Base-by-base conservation (phyloP, 2,329 filamentous ascomycete genomes). In the Hypoxylon sp. region DNA sequence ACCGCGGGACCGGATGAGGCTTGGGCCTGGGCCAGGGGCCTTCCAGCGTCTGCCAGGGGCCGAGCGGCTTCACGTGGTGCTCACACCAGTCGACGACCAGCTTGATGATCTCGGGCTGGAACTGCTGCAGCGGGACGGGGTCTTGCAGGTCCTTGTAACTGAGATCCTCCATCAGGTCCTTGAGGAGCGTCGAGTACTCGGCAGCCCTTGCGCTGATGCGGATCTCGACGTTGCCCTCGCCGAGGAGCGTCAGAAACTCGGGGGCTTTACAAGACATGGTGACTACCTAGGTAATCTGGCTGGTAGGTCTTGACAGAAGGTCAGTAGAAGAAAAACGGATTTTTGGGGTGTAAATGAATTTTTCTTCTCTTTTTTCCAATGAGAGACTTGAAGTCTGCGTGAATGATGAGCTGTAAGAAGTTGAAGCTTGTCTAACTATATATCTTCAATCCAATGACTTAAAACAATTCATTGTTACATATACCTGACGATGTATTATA, bases 41-140 rank as follows among this genome's bases (percentile, higher is more conserved):
- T 20, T 41, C n/a, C n/a, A n/a, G n/a, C n/a, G n/a, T n/a, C n/a
- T n/a, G n/a, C n/a, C n/a, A n/a, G n/a, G n/a, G n/a, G 13, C 2
- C 29, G 17, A 6, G 87, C 85, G 77, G 89, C n/a, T n/a, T n/a
- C n/a, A n/a, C 89, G 84, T 97, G 93, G 74, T 97, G 91, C 62
- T 90, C 86, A 81, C 93, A 97, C 94, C 94, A 98, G 76, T 97
- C 93, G 68, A 97, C 88, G 35, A 98, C 92, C 79, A 97, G 97
- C 75, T 88, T 87, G 43, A 98, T 83, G 33, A 97, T 93, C 2
- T 90, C 84, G 73, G 96, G 92, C 75, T 96, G 96, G 68, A n/a
- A 97, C 90, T 84, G 95, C 94, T 66, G 89, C 89, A 96, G 91
- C 8, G 94, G 93, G 56, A 98, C 92, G 3, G 90, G 82, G 71